phyloP scores from a whole-genome alignment of 768 basidiomycete species.

The Xerocomus brunneocitrinus region DNA sequence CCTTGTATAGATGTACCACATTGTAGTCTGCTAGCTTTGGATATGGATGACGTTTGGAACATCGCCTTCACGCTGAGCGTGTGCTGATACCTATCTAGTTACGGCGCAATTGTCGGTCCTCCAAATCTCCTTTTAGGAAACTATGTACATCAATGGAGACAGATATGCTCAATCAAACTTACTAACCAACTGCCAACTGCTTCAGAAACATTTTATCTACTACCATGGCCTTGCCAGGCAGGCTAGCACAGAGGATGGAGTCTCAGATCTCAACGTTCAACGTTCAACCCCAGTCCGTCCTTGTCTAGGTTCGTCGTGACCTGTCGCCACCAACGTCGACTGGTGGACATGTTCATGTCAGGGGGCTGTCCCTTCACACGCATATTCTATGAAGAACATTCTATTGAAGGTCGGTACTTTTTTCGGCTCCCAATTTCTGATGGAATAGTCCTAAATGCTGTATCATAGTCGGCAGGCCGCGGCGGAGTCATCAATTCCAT shows the following conservation, averaged over 20 bases:
- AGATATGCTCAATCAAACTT: background rate
- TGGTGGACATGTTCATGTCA: background rate
- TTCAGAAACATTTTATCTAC: background rate
- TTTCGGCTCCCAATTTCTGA: constrained; percentile 11
- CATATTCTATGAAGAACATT: constrained; percentile 12
- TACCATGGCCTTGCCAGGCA: background rate
- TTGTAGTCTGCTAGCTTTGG: constrained; percentile 2
- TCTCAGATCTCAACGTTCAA: background rate
- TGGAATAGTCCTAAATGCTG: constrained; percentile 5
- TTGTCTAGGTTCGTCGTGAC: background rate
- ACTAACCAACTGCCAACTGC: background rate
- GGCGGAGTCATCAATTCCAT: background rate
- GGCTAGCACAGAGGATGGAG: background rate
- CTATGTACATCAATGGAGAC: background rate
- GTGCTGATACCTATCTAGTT: background rate
- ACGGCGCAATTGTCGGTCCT: background rate
- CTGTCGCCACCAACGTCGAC: background rate
- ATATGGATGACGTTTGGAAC: background rate
- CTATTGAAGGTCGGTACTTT: constrained; percentile 5
- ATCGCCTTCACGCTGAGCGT: background rate
- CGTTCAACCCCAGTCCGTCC: background rate
- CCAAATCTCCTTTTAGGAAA: background rate
- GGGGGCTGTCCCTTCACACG: constrained; percentile 2
- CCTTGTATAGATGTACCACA: background rate
- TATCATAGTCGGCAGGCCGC: background rate